Evolutionary conservation across 2,329 filamentous ascomycete genomes (phyloP).

Genomic region (Penicillium sp.): DNA sequence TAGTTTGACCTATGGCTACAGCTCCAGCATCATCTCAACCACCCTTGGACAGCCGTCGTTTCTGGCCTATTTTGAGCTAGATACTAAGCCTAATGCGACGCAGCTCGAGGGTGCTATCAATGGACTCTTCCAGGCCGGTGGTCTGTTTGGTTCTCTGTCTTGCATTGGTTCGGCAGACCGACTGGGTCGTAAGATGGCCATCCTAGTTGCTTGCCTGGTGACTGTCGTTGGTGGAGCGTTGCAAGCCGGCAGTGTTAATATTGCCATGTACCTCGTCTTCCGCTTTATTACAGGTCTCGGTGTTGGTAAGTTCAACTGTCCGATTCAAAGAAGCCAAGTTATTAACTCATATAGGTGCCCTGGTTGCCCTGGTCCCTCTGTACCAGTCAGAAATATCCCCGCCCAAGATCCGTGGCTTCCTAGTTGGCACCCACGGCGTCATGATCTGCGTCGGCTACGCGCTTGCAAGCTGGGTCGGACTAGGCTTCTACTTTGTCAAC

Average conservation of each 20-base stretch:
- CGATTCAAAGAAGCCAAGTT: too few relatives aligned
- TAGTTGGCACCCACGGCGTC: constrained; percentile 23
- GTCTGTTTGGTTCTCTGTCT: constrained; percentile 9
- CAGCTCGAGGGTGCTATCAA: constrained; percentile 14
- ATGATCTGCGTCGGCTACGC: constrained; percentile 25
- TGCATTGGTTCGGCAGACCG: constrained; percentile 9
- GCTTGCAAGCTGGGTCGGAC: constrained; percentile 21
- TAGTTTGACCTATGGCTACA: constrained; percentile 12
- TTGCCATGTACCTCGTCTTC: constrained; percentile 12
- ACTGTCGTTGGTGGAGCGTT: constrained; percentile 11
- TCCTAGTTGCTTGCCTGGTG: constrained; percentile 5
- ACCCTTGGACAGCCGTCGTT: constrained; percentile 14
- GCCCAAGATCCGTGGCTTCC: constrained; percentile 23
- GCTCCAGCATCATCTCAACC: constrained; percentile 13
- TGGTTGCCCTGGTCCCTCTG: constrained; percentile 15
- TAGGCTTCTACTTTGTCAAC: constrained; percentile 23
- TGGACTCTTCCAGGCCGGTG: constrained; percentile 12
- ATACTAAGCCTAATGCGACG: constrained; percentile 3
- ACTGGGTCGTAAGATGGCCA: constrained; percentile 10
- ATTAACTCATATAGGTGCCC: neutral
- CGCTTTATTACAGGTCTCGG: constrained; percentile 11
- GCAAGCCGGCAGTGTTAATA: constrained; percentile 13
- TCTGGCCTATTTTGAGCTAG: constrained; percentile 11
- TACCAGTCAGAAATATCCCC: constrained; percentile 27
- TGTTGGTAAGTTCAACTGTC: constrained; percentile 10